Evolutionary conservation across 2,329 filamentous ascomycete species (phyloP).

Genomic region (Alternaria infectoria): DNA sequence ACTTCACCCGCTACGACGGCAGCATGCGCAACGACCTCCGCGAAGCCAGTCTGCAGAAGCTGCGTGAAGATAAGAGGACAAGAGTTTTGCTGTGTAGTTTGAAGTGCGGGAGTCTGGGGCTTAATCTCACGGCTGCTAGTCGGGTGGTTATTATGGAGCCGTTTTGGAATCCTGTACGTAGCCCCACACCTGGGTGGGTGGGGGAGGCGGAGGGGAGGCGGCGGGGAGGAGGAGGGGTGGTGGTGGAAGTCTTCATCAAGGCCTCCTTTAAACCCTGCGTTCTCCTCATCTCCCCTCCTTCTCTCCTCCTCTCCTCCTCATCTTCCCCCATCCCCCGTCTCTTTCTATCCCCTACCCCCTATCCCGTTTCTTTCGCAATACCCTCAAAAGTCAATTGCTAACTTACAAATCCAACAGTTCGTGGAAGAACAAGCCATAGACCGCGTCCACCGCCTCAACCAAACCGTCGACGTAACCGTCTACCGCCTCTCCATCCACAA

Average conservation of each 20-base stretch:
- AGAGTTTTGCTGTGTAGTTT: conserved; percentile 90
- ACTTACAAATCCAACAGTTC: no score
- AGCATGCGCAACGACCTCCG: conserved; percentile 92
- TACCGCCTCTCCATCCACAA: conserved; percentile 89
- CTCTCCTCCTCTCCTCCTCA: no score
- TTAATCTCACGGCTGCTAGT: conserved; percentile 93
- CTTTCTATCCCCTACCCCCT: no score
- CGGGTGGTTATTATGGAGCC: conserved; percentile 95
- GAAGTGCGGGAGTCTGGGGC: conserved; percentile 88
- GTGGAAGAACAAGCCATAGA: conserved; percentile 99
- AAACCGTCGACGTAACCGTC: conserved; percentile 91
- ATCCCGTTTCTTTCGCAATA: no score
- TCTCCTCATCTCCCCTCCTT: no score
- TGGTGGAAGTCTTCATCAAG: no score
- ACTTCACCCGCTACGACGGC: conserved; percentile 90
- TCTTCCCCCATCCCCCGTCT: no score
- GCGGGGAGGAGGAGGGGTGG: no score
- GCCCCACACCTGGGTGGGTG: no score
- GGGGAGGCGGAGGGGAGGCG: no score
- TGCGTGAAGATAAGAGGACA: conserved; percentile 76
- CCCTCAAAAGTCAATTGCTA: no score
- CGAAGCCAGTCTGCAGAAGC: conserved; percentile 79
- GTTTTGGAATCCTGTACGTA: conserved; percentile 92
- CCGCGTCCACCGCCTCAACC: conserved; percentile 96
- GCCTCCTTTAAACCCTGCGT: no score